Evolutionary conservation across 2,329 filamentous ascomycete genomes (phyloP), one percentile per base, ranked within the genome.

Genomic region (Paecilomyces dactylethromorphus): DNA sequence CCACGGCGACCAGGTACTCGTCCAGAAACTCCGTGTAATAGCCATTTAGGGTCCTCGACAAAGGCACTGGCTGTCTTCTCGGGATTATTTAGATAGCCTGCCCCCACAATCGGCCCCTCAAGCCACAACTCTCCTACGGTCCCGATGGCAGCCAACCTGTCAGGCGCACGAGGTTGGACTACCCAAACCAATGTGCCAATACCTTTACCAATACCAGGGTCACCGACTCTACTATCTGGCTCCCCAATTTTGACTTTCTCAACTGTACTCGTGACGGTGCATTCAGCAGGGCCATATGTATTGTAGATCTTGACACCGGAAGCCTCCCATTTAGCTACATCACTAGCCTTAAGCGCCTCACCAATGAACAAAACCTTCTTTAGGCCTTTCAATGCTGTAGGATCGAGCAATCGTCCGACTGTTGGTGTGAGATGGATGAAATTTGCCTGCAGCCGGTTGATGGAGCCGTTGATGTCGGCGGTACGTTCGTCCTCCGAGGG

Each of bases 351-450:
- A n/a, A n/a, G n/a, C n/a, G n/a, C n/a, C n/a, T n/a, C n/a, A n/a
- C n/a, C n/a, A n/a, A n/a, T n/a, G n/a, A n/a, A n/a, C n/a, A n/a
- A n/a, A n/a, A n/a, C n/a, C n/a, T n/a, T n/a, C n/a, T n/a, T n/a
- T n/a, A n/a, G n/a, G n/a, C n/a, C n/a, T n/a, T n/a, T n/a, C n/a
- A n/a, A n/a, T n/a, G n/a, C n/a, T n/a, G n/a, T n/a, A n/a, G n/a
- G n/a, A n/a, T n/a, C n/a, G n/a, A n/a, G n/a, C n/a, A n/a, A n/a
- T n/a, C n/a, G n/a, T n/a, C n/a, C 57, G 18, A 22, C 49, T 24
- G 82, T 75, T 0, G 83, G 80, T 0, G 85, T 87, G 69, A 86
- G 78, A 65, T 82, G 81, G 1, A 77, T 79, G 77, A 76, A 80
- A 29, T 75, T 81, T 63, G 59, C 65, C 31, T 66, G 59, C 45